A percentile compares a stretch with the other conserved stretches of the same genome.
Evolutionary conservation across 345 rosid species (phyloP).

Genomic region (Hevea brasiliensis): DNA sequence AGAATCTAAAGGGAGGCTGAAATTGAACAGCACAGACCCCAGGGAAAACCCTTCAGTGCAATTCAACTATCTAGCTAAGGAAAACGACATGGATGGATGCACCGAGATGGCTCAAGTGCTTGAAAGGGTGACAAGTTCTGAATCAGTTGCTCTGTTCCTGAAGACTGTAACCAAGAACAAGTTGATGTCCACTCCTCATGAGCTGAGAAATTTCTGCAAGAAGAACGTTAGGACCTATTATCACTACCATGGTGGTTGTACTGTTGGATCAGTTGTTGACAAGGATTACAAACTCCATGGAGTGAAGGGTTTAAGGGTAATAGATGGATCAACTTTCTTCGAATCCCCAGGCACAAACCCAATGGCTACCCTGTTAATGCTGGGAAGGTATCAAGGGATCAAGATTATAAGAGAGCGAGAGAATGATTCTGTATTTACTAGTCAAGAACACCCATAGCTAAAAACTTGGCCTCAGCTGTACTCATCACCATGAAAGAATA

Average conservation of each 20-base stretch:
- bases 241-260: slow-evolving; percentile 71
- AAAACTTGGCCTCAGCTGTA: neutral
- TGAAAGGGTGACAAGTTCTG: slow-evolving; percentile 53
- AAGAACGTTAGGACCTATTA: slow-evolving; percentile 61
- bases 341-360: slow-evolving; percentile 88
- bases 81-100: slow-evolving; percentile 53
- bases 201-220: slow-evolving; percentile 51
- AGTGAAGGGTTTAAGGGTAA: slow-evolving; percentile 51
- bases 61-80: slow-evolving; percentile 62
- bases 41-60: slow-evolving; percentile 62
- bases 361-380: slow-evolving; percentile 70
- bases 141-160: slow-evolving; percentile 46
- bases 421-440: neutral
- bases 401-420: slow-evolving; percentile 46
- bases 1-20: slow-evolving; percentile 60
- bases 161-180: slow-evolving; percentile 35
- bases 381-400: slow-evolving; percentile 78
- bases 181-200: slow-evolving; percentile 30
- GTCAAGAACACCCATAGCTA: slow-evolving; percentile 4
- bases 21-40: slow-evolving; percentile 49
- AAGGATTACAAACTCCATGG: slow-evolving; percentile 52
- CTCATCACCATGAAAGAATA: neutral
- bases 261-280: slow-evolving; percentile 59
- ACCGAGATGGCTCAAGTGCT: slow-evolving; percentile 55
- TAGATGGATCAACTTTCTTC: slow-evolving; percentile 69